phyloP scores from a whole-genome alignment of 2,329 filamentous ascomycete species.

The Fusarium algeriense region DNA sequence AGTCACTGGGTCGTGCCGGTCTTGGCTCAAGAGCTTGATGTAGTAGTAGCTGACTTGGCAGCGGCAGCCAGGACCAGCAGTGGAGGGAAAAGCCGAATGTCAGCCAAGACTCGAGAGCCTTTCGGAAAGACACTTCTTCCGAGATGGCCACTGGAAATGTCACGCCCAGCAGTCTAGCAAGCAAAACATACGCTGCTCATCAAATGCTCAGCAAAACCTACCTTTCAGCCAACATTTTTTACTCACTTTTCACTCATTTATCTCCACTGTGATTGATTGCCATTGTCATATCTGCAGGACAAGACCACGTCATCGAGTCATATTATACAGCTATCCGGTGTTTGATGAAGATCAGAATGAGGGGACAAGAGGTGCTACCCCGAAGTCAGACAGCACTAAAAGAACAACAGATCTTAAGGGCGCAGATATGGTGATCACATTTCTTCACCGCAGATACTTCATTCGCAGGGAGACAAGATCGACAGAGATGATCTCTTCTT shows the following conservation, averaged over 20 bases:
- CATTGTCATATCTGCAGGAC: accelerated
- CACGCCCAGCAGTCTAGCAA: accelerated
- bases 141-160: no score
- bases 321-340: no score
- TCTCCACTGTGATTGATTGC: background rate
- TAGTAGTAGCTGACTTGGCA: background rate
- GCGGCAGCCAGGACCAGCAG: accelerated
- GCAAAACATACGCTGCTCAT: background rate
- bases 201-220: no score
- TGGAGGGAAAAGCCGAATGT: background rate
- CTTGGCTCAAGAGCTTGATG: no score
- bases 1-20: background rate
- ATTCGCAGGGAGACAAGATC: background rate
- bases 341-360: no score
- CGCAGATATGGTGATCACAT: no score
- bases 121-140: background rate
- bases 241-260: background rate
- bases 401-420: background rate
- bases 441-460: no score
- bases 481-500: background rate
- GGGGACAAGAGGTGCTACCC: background rate
- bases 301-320: background rate
- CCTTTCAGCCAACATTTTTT: no score
- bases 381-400: background rate
- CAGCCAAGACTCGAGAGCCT: background rate